A percentile compares a stretch with the other conserved stretches of the same genome.
Evolutionary conservation across 768 basidiomycete genomes (phyloP).

Genomic region (Melanogaster broomeanus): DNA sequence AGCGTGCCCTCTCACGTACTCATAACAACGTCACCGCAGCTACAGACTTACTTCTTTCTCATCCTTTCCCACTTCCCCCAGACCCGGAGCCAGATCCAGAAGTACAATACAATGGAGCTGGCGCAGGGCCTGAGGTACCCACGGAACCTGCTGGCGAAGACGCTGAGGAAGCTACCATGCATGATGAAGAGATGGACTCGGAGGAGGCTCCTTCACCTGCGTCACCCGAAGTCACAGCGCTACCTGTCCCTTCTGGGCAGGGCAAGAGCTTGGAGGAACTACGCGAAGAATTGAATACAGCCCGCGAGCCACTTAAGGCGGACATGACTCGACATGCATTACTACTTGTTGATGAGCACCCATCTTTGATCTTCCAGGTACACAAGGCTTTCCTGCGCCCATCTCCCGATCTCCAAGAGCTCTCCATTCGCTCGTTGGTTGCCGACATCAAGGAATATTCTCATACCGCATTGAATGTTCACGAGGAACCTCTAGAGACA

Average conservation of each 20-base stretch:
- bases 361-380: slow-evolving; percentile 87
- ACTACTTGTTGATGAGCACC: slow-evolving; percentile 81
- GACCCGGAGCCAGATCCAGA: slow-evolving; percentile 50
- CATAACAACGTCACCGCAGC: slow-evolving; percentile 90
- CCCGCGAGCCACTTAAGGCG: slow-evolving; percentile 65
- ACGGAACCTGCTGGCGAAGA: slow-evolving; percentile 31
- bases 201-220: slow-evolving; percentile 19
- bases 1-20: slow-evolving; percentile 78
- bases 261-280: slow-evolving; percentile 60
- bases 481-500: slow-evolving; percentile 77
- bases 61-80: slow-evolving; percentile 76
- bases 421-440: slow-evolving; percentile 71
- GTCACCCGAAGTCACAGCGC: slow-evolving; percentile 15
- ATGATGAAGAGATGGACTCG: slow-evolving; percentile 29
- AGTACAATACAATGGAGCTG: slow-evolving; percentile 13
- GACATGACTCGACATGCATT: slow-evolving; percentile 71
- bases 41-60: slow-evolving; percentile 80
- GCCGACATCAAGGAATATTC: slow-evolving; percentile 76
- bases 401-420: slow-evolving; percentile 55
- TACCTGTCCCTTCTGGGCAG: slow-evolving; percentile 14
- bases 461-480: slow-evolving; percentile 61
- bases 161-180: slow-evolving; percentile 20
- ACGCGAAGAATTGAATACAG: slow-evolving; percentile 63
- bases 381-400: slow-evolving; percentile 77
- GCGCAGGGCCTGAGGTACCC: slow-evolving; percentile 24